phyloP scores from a whole-genome alignment of 306 rosid genomes.

The Fragaria vesca region DNA sequence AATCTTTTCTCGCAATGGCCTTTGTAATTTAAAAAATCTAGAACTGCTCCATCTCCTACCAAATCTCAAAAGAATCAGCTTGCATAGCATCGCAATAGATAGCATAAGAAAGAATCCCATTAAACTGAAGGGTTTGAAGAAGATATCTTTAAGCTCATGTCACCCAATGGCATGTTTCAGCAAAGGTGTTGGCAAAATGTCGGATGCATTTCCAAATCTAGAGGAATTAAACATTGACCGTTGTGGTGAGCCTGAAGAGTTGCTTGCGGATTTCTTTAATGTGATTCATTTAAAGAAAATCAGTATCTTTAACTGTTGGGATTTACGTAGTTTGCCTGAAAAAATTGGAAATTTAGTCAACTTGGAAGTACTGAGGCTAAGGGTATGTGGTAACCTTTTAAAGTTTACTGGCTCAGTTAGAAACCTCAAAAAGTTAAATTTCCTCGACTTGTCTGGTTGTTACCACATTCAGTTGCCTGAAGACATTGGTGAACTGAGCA shows the following conservation, averaged over 20 bases:
- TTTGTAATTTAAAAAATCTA: background rate
- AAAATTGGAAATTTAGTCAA: too few relatives aligned
- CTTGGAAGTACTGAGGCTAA: too few relatives aligned
- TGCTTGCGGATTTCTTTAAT: background rate
- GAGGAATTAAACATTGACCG: slow-evolving; percentile 5
- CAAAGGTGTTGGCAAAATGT: too few relatives aligned
- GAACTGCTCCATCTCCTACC: background rate
- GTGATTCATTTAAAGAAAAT: slow-evolving; percentile 40
- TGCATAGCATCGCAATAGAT: rapidly evolving
- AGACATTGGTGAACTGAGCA: slow-evolving; percentile 36
- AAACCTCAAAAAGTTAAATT: too few relatives aligned
- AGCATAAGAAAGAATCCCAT: background rate
- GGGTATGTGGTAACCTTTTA: too few relatives aligned
- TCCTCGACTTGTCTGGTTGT: too few relatives aligned
- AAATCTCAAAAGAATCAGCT: background rate
- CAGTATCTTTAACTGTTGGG: slow-evolving; percentile 33
- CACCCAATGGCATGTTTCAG: too few relatives aligned
- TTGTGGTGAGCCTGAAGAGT: too few relatives aligned
- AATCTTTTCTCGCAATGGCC: too few relatives aligned
- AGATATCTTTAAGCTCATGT: background rate
- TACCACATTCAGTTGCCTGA: slow-evolving; percentile 31
- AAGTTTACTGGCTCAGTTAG: too few relatives aligned
- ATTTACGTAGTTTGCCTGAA: too few relatives aligned
- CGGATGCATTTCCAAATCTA: slow-evolving; percentile 33
- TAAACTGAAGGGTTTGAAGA: background rate